Evolutionary conservation across 306 rosid genomes (phyloP), one percentile per base, ranked within the genome.

Genomic region (Citrullus mucosospermus): DNA sequence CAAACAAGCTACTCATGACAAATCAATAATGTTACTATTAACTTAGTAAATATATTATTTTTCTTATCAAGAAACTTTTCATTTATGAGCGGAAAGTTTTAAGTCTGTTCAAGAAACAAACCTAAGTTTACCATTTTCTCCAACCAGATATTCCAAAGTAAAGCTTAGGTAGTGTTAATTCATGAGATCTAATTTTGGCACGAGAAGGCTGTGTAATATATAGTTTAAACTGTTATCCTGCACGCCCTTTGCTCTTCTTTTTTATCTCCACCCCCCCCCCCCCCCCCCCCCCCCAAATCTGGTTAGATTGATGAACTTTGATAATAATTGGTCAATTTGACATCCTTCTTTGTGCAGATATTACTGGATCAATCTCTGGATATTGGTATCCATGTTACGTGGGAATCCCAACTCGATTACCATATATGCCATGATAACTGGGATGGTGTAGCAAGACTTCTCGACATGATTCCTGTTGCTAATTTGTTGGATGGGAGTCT

Each of bases 341-440:
- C 60, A 72, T 50, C 43, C 25, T 72, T 50, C 25, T 72, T 10
- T 81, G 22, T 85, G 69, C 97, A 94, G 98, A 88, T 92, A 83
- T 85, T 92, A 78, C 81, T 94, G 89, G 90, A 82, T 80, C 97
- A 85, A 88, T 84, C 91, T 78, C 76, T 81, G 72, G 84, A 83
- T 81, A 84, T 84, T 76, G 90, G 80, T 80, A 85, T 81, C 80
- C 81, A 89, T 69, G 82, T 94, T 51, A 79, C 86, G 81, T 94
- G 98, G 98, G 98, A 94, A 84, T 92, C 98, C 73, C 87, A 92
- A 83, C 95, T 94, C 79, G 98, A 92, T 56, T 94, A 90, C 85
- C 90, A 90, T 60, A 73, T 82, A 74, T 82, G 86, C 82, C 98
- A 80, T 80, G 82, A 90, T 84, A 82, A 90, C 79, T 90, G 97